These are phyloP conservation scores for Actinomortierella ambigua DNA, from an alignment of 371 early-diverging fungal genomes.

Conservation along the genomic window DNA sequence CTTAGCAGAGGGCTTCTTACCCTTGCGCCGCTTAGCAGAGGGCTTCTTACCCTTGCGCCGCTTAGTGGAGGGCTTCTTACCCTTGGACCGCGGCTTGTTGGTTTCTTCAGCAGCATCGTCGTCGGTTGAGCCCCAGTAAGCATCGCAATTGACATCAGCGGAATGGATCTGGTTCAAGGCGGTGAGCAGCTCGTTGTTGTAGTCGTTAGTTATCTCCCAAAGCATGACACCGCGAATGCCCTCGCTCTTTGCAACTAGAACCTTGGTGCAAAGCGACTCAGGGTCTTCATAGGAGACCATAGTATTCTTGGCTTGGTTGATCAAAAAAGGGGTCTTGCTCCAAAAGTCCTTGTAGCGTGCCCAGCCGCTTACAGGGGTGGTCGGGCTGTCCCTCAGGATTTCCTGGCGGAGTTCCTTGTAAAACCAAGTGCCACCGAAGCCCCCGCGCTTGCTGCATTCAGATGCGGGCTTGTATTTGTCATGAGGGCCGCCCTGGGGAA, in stretches of 20 bases:
- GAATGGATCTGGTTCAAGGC: constrained; percentile 51
- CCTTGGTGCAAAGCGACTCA: constrained; percentile 61
- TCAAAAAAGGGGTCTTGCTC: constrained; percentile 45
- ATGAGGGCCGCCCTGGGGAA: constrained; percentile 53
- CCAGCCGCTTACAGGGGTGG: constrained; percentile 47
- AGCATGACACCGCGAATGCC: constrained; percentile 69
- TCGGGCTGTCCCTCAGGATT: constrained; percentile 10
- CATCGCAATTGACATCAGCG: constrained; percentile 11
- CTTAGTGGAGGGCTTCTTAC: constrained; percentile 40
- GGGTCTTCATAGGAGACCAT: constrained; percentile 77
- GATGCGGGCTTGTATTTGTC: constrained; percentile 29
- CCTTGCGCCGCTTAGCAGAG: no score
- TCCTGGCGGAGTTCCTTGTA: neutral
- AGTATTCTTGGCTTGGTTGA: constrained; percentile 48
- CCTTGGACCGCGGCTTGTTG: constrained; percentile 57
- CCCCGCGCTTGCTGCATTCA: constrained; percentile 13
- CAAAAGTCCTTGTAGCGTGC: constrained; percentile 36
- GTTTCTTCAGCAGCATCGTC: constrained; percentile 25
- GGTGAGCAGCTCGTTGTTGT: constrained; percentile 61
- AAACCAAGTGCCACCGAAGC: neutral
- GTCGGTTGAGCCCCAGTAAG: constrained; percentile 21
- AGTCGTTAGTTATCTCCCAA: constrained; percentile 59
- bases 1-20: no score
- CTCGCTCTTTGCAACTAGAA: constrained; percentile 55
- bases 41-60: no score